These are phyloP conservation scores for Pontederia paniculata DNA, from an alignment of 176 grass and related monocot genomes.

Conservation along the genomic window DNA sequence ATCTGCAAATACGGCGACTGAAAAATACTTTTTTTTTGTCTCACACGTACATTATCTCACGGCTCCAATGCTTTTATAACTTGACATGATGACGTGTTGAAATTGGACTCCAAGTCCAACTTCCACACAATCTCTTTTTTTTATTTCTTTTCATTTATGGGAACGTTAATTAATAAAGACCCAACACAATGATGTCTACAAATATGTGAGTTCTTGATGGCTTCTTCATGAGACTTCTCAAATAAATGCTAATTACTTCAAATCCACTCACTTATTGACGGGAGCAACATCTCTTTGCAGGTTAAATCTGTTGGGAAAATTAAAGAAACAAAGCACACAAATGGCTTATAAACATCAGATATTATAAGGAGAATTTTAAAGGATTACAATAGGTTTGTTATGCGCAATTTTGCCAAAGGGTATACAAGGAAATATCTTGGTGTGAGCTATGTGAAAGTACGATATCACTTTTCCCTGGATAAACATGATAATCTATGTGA, in stretches of 20 bases:
- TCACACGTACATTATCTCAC: too few relatives aligned
- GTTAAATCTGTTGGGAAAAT: conserved; percentile 93
- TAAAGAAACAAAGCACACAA: conserved; percentile 88
- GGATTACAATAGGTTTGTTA: conserved; percentile 96
- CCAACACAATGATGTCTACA: conserved; percentile 92
- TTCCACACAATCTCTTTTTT: too few relatives aligned
- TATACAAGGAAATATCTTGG: conserved; percentile 90
- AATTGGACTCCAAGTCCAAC: too few relatives aligned
- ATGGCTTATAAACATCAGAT: conserved; percentile 89
- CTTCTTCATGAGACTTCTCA: neutral
- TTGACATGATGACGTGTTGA: too few relatives aligned
- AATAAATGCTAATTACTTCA: neutral
- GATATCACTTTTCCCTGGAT: neutral
- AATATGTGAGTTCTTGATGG: conserved; percentile 50
- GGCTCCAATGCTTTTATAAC: too few relatives aligned
- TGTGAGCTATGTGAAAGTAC: conserved; percentile 97
- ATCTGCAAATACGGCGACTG: too few relatives aligned
- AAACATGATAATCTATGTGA: neutral
- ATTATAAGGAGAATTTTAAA: conserved; percentile 98
- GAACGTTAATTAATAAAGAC: too few relatives aligned
- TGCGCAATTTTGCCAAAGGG: conserved; percentile 80
- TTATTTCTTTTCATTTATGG: too few relatives aligned
- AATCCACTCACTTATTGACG: conserved; percentile 1
- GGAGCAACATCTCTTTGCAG: conserved; percentile 16
- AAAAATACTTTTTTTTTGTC: too few relatives aligned